Evolutionary conservation across 73 alveolate genomes (phyloP), one percentile per base, ranked within the genome.

Genomic region (Stentor coeruleus): DNA sequence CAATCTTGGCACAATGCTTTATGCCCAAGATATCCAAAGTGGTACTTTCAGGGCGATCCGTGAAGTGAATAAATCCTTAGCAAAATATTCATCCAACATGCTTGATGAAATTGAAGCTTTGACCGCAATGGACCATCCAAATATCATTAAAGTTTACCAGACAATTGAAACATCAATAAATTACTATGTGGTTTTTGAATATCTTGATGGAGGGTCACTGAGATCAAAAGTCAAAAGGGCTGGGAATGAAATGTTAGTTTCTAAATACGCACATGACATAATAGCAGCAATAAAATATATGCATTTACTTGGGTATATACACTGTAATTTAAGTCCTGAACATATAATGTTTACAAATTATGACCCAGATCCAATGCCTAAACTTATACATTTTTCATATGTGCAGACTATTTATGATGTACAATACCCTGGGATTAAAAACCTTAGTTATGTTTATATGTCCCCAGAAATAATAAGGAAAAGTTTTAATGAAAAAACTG

Each of bases 391-490:
- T 11, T 20, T 49, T 49, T 6, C 6, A 6, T 49, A 11, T 49
- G 66, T 20, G 20, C 66, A 49, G 66, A 20, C 6, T 49, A 11
- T 49, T 6, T 11, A 49, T 49, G 66, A 49, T 11, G 20, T 49
- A 11, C 28, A 49, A 49, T 20, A 49, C 28, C 66, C 66, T 49
- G 66, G 20, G 28, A 11, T 11, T 49, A 20, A 49, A 49, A 49
- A 49, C 66, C 6, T 49, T 6, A 49, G 20, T 11, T 20, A 11
- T 49, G 96, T 92, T 83, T 94, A 94, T 77, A 72, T 92, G 59
- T 91, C 97, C 33, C 98, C 98, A 41, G 98, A 94, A 81, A 89
- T 94, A 42, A 75, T 87, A 36, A 42, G 76, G 41, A 84, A 88
- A 15, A 66, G 77, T 75, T 85, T 86, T 59, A 76, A 84, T 37